Evolutionary conservation across 1,139 yeast genomes (phyloP).

Genomic region (Hemisphaericaspora xylanilytica): DNA sequence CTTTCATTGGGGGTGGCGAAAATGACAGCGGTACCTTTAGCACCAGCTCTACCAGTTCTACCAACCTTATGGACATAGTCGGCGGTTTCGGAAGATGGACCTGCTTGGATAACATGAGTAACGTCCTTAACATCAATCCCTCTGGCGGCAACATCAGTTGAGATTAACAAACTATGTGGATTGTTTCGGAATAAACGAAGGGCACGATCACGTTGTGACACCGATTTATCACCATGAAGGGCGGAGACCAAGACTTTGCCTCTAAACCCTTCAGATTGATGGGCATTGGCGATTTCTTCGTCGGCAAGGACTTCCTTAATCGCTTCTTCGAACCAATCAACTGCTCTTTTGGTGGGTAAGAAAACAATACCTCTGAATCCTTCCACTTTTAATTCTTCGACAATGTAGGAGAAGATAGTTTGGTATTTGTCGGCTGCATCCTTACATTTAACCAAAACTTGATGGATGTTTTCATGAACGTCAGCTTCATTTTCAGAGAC

Average conservation of each 20-base stretch:
- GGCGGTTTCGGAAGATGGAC: slow-evolving; percentile 69
- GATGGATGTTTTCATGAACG: slow-evolving; percentile 77
- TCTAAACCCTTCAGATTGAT: no score
- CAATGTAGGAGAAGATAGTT: slow-evolving; percentile 51
- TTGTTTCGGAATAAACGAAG: slow-evolving; percentile 52
- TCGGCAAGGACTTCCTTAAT: slow-evolving; percentile 14
- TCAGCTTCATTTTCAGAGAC: slow-evolving; percentile 73
- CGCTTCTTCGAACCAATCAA: slow-evolving; percentile 41
- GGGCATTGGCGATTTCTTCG: background rate
- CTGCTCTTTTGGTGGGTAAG: slow-evolving; percentile 72
- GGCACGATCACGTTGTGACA: slow-evolving; percentile 9
- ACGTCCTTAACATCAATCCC: slow-evolving; percentile 94
- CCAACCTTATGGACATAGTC: slow-evolving; percentile 93
- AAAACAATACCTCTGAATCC: slow-evolving; percentile 79
- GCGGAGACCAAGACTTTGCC: no score
- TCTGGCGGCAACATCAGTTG: slow-evolving; percentile 94
- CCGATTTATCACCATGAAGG: slow-evolving; percentile 51
- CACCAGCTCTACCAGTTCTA: slow-evolving; percentile 94
- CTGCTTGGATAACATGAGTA: slow-evolving; percentile 74
- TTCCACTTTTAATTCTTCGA: slow-evolving; percentile 23
- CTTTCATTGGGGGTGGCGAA: slow-evolving; percentile 49
- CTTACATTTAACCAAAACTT: slow-evolving; percentile 53
- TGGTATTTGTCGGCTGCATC: slow-evolving; percentile 49
- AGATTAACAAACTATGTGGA: slow-evolving; percentile 59
- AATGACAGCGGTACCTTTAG: slow-evolving; percentile 62